Evolutionary conservation across 2,329 filamentous ascomycete species (phyloP), one percentile per base, ranked within the genome.

Genomic region (Stagonosporopsis tanaceti): DNA sequence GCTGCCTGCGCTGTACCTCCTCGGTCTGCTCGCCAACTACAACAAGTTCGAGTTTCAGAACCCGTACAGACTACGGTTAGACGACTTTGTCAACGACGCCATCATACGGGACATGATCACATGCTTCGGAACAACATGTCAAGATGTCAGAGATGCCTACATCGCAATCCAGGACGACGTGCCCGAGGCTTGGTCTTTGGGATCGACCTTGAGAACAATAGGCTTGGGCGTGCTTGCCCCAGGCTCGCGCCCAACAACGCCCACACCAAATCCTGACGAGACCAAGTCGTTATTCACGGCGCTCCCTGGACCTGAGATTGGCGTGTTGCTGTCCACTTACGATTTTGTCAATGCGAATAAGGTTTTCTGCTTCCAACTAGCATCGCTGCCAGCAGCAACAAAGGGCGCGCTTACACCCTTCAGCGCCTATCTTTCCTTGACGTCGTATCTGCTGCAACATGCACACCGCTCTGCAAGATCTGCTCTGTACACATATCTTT

Each of bases 31-130:
- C 50, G 91, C 92, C 63, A 99, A 98, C 78, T 98, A 98, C 84
- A 98, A 99, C 84, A 99, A 98, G 76, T 99, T 99, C 71, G 95
- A 99, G 77, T 94, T 96, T 55, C 93, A 97, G 74, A 99, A 99
- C 67, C 94, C 94, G 0, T 99, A 99, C 69, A 90, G 95, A 68
- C 81, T 96, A 61, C 90, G 94, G 27, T 84, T 99, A 15, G 93
- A 94, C 68, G 93, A 98, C 75, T 98, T 98, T 76, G 92, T 97
- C 69, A 97, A 99, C 72, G 93, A 98, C 71, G 81, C 84, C 0
- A 89, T 90, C 2, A 97, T 98, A 68, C 85, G 89, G 58, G 92
- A 91, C 70, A 91, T 97, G 62, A 87, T 96, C 41, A 82, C 82
- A 47, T 90, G 89, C 55, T 85, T 97, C 22, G 92, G 93, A 2